Base-by-base conservation (phyloP, 2,329 filamentous ascomycete species). In the Aciculosporium take region DNA sequence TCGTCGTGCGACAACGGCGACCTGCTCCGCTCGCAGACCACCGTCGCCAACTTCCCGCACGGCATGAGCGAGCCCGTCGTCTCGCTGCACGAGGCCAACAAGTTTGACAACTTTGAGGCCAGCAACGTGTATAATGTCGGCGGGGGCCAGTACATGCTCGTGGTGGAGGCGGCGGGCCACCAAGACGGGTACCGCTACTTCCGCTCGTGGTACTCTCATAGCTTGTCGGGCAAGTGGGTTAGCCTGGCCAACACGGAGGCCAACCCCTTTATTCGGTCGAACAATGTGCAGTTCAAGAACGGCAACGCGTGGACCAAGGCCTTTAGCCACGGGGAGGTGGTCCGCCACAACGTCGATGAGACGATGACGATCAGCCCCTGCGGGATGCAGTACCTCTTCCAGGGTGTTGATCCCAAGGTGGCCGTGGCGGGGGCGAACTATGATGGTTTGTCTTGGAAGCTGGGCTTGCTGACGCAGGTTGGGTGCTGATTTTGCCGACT, bases 1-100 rank as follows among this genome's bases (percentile, higher is more conserved):
- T 81, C 81, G 49, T 66, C 68, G 0, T 78, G 75, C 7, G 78
- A 82, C 58, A 79, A 81, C 47, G 78, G 78, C 55, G 70, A 68
- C 35, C 76, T 82, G 52, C 81, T 81, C 60, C 67, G 77, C 1
- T 55, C 75, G 40, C 71, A 66, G 53, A 81, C 80, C 73, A 66
- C 77, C 29, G 71, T 79, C 20, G 66, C 56, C 36, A 69, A 72
- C 46, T 81, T 81, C 64, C 78, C 78, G 0, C 67, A 69, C 29
- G 67, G 56, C 54, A 80, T 82, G 52, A 75, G 76, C 45, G 42
- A 63, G 0, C 69, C 62, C 1, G 67, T 64, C 3, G 57, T 68
- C 0, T 51, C 79, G 45, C 51, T 79, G 51, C 68, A 58, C 52
- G 76, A 76, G 55, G 60, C 64, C 2, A 61, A 43, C 12, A 65